phyloP scores from a whole-genome alignment of 495 filamentous ascomycete species.

The Jackrogersella multiformis region DNA sequence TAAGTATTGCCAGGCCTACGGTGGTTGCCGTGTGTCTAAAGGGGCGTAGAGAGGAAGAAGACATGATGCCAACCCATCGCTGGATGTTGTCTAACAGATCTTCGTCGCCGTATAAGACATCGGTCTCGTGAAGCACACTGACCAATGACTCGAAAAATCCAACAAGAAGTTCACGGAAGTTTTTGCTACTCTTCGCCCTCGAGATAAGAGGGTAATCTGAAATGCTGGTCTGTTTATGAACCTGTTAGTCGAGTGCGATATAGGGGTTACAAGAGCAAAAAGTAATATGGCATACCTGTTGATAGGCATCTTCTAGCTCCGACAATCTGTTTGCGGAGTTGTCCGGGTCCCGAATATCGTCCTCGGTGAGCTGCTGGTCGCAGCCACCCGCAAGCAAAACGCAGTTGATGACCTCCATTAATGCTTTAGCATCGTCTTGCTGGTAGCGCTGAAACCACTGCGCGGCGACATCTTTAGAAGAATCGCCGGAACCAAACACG shows the following conservation, averaged over 20 bases:
- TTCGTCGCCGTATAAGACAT: constrained; percentile 76
- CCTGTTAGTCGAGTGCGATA: constrained; percentile 38
- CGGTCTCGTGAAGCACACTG: constrained; percentile 75
- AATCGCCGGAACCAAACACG: constrained; percentile 77
- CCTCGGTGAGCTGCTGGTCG: constrained; percentile 71
- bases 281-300: constrained; percentile 60
- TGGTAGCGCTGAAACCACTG: constrained; percentile 82
- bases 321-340: constrained; percentile 71
- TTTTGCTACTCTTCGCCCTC: constrained; percentile 71
- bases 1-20: constrained; percentile 77
- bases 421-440: constrained; percentile 68
- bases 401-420: constrained; percentile 89
- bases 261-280: neutral
- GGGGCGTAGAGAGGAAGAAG: constrained; percentile 80
- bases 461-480: constrained; percentile 77
- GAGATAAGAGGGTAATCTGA: constrained; percentile 94
- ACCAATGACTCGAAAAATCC: constrained; percentile 81
- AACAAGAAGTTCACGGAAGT: constrained; percentile 78
- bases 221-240: constrained; percentile 65
- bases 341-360: constrained; percentile 89
- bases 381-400: constrained; percentile 85
- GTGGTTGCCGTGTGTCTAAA: constrained; percentile 94
- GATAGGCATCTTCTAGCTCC: constrained; percentile 84
- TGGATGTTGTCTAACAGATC: constrained; percentile 84
- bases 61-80: constrained; percentile 86